phyloP scores from a whole-genome alignment of 2,329 filamentous ascomycete species.

The Bisporella sp. region DNA sequence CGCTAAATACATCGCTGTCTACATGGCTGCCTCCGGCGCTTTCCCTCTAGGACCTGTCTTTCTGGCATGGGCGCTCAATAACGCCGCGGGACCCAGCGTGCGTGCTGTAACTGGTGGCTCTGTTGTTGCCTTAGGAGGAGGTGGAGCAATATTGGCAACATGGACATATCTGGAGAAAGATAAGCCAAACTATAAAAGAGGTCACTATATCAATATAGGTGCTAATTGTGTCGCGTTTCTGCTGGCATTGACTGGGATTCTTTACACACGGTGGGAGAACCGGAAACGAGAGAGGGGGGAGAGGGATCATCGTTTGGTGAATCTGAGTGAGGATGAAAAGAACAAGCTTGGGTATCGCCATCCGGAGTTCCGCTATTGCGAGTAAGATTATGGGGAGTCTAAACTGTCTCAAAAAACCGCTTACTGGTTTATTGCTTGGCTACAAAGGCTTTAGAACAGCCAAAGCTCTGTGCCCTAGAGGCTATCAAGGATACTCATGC shows the following conservation, averaged over 20 bases:
- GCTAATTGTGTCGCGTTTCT: slow-evolving; percentile 30
- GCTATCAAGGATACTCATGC: too few relatives aligned
- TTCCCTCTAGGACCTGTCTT: slow-evolving; percentile 40
- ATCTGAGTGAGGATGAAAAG: neutral
- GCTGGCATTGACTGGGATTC: slow-evolving; percentile 31
- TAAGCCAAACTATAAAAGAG: slow-evolving; percentile 27
- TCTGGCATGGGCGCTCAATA: slow-evolving; percentile 39
- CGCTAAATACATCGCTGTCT: slow-evolving; percentile 35
- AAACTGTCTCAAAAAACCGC: too few relatives aligned
- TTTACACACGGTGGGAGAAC: slow-evolving; percentile 40
- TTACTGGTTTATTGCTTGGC: too few relatives aligned
- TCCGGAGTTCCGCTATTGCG: neutral
- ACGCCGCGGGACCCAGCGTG: slow-evolving; percentile 36
- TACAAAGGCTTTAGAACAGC: too few relatives aligned
- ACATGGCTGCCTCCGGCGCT: slow-evolving; percentile 35
- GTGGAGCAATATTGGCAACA: slow-evolving; percentile 38
- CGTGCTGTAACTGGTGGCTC: slow-evolving; percentile 23
- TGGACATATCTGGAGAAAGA: slow-evolving; percentile 35
- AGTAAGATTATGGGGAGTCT: too few relatives aligned
- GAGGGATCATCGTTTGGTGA: slow-evolving; percentile 24
- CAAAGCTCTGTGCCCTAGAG: too few relatives aligned
- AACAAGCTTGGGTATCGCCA: neutral
- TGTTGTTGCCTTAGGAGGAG: slow-evolving; percentile 32
- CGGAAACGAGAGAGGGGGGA: slow-evolving; percentile 30
- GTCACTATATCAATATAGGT: slow-evolving; percentile 37